Conservation (phyloP, 139 green algal genomes). For the Micractinium sp. region DNA sequence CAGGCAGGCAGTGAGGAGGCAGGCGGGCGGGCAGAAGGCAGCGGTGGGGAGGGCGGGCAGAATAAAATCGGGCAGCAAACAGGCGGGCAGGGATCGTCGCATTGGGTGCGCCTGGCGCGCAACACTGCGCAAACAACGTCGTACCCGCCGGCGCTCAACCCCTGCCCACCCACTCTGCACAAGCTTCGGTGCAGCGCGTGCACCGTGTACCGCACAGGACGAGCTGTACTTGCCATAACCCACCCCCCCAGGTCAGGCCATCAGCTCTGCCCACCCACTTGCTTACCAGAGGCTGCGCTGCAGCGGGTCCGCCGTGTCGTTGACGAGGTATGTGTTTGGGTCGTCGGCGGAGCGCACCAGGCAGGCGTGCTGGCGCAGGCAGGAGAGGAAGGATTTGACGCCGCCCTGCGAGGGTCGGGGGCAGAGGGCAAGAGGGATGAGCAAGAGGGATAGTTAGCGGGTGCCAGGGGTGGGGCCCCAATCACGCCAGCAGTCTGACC, state of each 20-base stretch:
- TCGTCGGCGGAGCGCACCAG: constrained; percentile 66
- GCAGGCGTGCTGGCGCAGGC: constrained; percentile 58
- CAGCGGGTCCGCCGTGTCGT: constrained; percentile 82
- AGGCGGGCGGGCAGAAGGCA: background rate
- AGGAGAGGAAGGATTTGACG: constrained; percentile 56
- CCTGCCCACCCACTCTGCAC: too few species aligned
- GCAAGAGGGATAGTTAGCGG: background rate
- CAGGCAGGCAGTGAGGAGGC: background rate
- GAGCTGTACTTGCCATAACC: too few species aligned
- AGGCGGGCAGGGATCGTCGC: background rate
- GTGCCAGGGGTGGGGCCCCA: background rate
- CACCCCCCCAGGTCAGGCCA: too few species aligned
- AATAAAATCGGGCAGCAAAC: background rate
- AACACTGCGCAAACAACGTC: too few species aligned
- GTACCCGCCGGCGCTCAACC: too few species aligned
- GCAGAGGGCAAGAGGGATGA: background rate
- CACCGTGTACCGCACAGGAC: too few species aligned
- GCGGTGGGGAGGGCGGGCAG: background rate
- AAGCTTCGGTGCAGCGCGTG: too few species aligned
- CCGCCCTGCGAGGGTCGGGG: constrained; percentile 38
- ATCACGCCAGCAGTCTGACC: background rate
- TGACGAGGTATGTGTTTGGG: constrained; percentile 80
- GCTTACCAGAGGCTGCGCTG: constrained; percentile 58
- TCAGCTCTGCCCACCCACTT: too few species aligned
- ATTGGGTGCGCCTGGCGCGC: too few species aligned